These are phyloP conservation scores for Penicillium griseofulvum DNA, from an alignment of 2,329 filamentous ascomycete genomes.

Conservation along the genomic window DNA sequence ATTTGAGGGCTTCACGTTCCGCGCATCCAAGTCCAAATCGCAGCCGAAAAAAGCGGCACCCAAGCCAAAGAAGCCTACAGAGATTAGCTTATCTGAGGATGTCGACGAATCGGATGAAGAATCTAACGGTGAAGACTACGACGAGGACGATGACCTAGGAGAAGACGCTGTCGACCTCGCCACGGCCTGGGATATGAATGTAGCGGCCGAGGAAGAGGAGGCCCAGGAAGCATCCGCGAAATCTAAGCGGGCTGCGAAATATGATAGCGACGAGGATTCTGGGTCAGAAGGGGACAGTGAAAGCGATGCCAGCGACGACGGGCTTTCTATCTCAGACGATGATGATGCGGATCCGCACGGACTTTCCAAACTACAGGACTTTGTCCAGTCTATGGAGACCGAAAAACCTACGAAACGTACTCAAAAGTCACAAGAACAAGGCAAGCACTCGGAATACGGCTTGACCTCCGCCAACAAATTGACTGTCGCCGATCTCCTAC, in stretches of 20 bases:
- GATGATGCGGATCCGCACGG: slow-evolving; percentile 51
- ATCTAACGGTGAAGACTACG: slow-evolving; percentile 20
- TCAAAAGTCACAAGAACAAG: slow-evolving; percentile 55
- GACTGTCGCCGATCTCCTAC: slow-evolving; percentile 71
- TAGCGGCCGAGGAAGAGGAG: slow-evolving; percentile 43
- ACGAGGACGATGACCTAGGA: slow-evolving; percentile 58
- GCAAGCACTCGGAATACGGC: slow-evolving; percentile 60
- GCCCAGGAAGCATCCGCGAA: slow-evolving; percentile 31
- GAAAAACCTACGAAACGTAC: slow-evolving; percentile 36
- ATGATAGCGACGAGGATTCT: slow-evolving; percentile 37
- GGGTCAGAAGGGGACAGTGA: slow-evolving; percentile 47
- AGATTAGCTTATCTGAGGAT: slow-evolving; percentile 52
- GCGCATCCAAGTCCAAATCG: slow-evolving; percentile 45
- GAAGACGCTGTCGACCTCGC: slow-evolving; percentile 63
- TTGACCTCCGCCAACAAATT: slow-evolving; percentile 64
- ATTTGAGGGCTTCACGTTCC: slow-evolving; percentile 73
- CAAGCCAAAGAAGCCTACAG: slow-evolving; percentile 27
- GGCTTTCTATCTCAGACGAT: slow-evolving; percentile 41
- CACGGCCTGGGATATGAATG: slow-evolving; percentile 58
- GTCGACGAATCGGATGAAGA: slow-evolving; percentile 47
- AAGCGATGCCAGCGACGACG: slow-evolving; percentile 45
- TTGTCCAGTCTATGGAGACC: slow-evolving; percentile 64
- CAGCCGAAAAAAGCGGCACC: slow-evolving; percentile 28
- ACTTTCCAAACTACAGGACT: slow-evolving; percentile 63
- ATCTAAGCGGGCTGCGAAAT: slow-evolving; percentile 31